A percentile compares a stretch with the other conserved stretches of the same genome.
Evolutionary conservation across 2,329 filamentous ascomycete species (phyloP).

Genomic region (Xylariales sp.): DNA sequence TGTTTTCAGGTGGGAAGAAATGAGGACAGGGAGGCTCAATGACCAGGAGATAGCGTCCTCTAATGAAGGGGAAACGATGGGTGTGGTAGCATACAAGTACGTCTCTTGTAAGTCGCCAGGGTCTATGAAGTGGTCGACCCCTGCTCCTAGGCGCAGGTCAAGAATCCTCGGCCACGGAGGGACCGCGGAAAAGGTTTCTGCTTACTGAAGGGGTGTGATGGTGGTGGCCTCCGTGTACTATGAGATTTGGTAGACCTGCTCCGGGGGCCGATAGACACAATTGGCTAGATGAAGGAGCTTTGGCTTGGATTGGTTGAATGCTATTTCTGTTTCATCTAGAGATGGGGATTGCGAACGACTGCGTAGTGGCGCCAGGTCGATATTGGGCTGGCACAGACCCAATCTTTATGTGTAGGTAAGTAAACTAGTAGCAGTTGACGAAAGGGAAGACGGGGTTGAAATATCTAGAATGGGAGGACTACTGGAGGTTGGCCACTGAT

Average conservation of each 20-base stretch:
- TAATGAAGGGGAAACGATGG: constrained; percentile 9
- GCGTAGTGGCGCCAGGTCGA: not conserved
- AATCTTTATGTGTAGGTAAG: not conserved
- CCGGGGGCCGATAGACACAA: constrained; percentile 4
- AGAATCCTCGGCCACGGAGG: constrained; percentile 2
- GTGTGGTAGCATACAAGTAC: constrained; percentile 6
- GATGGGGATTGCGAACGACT: constrained; percentile 7
- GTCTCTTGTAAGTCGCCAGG: constrained; percentile 3
- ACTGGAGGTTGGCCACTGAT: too few species aligned
- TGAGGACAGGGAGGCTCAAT: not conserved
- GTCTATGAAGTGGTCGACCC: constrained; percentile 6
- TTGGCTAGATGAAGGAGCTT: constrained; percentile 2
- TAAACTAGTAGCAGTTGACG: not conserved
- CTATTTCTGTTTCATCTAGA: constrained; percentile 9
- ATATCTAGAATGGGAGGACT: not conserved
- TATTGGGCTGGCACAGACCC: constrained; percentile 3
- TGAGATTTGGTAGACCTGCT: constrained; percentile 3
- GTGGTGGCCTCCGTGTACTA: not conserved
- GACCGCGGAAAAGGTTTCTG: constrained; percentile 6
- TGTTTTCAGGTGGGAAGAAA: constrained; percentile 2
- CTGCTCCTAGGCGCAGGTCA: constrained; percentile 4
- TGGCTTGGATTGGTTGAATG: constrained; percentile 1
- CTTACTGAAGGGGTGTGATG: constrained; percentile 5
- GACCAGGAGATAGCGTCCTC: not conserved
- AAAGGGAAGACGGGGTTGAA: not conserved